Percentiles rank a stretch among this genome's conserved stretches.
These are phyloP conservation scores for Albugo laibachii DNA, from an alignment of 352 stramenopile genomes.

Conservation along the genomic window DNA sequence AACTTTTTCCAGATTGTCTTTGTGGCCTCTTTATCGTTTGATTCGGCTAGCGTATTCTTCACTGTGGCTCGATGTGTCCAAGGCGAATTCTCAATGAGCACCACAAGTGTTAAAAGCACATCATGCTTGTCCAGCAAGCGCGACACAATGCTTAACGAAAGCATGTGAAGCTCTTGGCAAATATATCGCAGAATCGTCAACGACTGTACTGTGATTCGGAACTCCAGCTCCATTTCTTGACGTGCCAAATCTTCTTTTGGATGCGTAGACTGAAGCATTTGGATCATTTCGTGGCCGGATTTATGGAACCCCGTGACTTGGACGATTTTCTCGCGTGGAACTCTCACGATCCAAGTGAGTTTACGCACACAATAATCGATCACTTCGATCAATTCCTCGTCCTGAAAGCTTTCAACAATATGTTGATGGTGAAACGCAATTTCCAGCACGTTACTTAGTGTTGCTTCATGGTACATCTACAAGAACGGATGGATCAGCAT, in stretches of 20 bases:
- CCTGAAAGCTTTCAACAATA: slow-evolving; percentile 68
- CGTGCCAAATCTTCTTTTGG: slow-evolving; percentile 31
- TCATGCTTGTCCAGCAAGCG: slow-evolving; percentile 94
- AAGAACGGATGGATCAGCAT: neutral
- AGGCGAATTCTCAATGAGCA: slow-evolving; percentile 89
- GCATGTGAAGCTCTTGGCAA: slow-evolving; percentile 67
- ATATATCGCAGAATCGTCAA: slow-evolving; percentile 82
- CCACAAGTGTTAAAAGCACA: slow-evolving; percentile 79
- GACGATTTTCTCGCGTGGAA: slow-evolving; percentile 34
- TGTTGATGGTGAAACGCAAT: slow-evolving; percentile 82
- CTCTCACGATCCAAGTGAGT: slow-evolving; percentile 58
- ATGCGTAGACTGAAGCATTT: slow-evolving; percentile 36
- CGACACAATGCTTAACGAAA: slow-evolving; percentile 76
- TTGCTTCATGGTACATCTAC: slow-evolving; percentile 80
- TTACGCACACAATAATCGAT: slow-evolving; percentile 88
- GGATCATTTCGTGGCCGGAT: slow-evolving; percentile 34
- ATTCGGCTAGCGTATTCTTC: slow-evolving; percentile 4
- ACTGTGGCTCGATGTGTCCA: slow-evolving; percentile 77
- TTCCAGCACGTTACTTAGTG: slow-evolving; percentile 75
- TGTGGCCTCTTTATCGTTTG: slow-evolving; percentile 9
- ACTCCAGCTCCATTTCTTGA: slow-evolving; percentile 75
- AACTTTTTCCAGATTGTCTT: slow-evolving; percentile 82
- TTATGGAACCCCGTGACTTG: slow-evolving; percentile 52
- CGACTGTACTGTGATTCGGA: slow-evolving; percentile 63
- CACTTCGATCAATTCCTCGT: slow-evolving; percentile 81